Conservation (phyloP, 768 basidiomycete genomes). For the Infundibulicybe gibba region DNA sequence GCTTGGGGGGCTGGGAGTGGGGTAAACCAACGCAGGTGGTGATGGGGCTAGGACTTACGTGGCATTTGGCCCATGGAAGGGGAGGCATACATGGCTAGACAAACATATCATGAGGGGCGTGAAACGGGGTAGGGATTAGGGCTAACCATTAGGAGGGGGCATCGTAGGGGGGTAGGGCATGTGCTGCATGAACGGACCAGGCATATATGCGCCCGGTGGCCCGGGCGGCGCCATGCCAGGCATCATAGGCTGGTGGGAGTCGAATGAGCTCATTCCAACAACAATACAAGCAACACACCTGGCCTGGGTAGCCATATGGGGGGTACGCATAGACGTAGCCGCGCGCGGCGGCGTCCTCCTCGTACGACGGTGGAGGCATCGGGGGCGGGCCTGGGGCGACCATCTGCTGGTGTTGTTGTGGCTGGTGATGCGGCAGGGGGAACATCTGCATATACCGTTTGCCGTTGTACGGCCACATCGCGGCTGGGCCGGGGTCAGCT, state of each 20-base stretch:
- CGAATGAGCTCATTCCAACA: background rate
- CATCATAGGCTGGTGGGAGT: conserved; percentile 65
- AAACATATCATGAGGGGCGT: conserved; percentile 2
- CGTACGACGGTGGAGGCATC: conserved; percentile 72
- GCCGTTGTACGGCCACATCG: conserved; percentile 86
- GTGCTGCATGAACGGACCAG: conserved; percentile 77
- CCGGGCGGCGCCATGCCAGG: conserved; percentile 77
- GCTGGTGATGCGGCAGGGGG: conserved; percentile 56
- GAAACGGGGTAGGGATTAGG: conserved; percentile 10
- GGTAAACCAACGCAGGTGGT: conserved; percentile 4
- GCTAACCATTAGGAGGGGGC: conserved; percentile 73
- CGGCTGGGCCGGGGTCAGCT: conserved; percentile 35
- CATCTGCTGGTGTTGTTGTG: conserved; percentile 66
- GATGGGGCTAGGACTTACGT: conserved; percentile 45
- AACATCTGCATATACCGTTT: conserved; percentile 83
- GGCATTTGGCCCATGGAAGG: conserved; percentile 87
- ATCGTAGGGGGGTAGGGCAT: conserved; percentile 82
- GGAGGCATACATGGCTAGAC: conserved; percentile 68
- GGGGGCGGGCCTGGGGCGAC: conserved; percentile 64
- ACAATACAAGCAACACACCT: conserved; percentile 40
- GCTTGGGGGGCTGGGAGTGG: conserved; percentile 55
- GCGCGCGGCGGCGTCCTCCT: conserved; percentile 66
- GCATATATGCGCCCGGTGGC: conserved; percentile 78
- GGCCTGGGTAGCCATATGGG: conserved; percentile 74
- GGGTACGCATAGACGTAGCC: conserved; percentile 74